phyloP scores from a whole-genome alignment of 1,284 basidiomycete genomes.

The Tetrapyrgos nigripes region DNA sequence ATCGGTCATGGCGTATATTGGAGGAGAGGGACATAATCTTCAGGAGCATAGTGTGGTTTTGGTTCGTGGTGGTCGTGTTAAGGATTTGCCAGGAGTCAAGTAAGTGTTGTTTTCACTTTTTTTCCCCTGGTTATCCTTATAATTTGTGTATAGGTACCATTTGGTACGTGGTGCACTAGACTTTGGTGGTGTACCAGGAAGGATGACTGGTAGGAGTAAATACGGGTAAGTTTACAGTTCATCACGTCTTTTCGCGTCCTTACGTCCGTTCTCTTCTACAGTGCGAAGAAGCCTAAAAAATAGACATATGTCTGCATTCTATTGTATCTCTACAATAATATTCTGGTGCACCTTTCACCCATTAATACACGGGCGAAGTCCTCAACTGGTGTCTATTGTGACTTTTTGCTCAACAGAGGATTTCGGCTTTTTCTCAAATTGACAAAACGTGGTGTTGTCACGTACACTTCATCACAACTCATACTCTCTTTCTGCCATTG shows the following conservation, averaged over 20 bases:
- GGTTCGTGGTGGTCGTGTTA: constrained; percentile 92
- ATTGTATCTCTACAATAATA: neutral
- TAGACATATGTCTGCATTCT: constrained; percentile 33
- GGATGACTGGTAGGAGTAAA: constrained; percentile 86
- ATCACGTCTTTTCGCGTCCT: neutral
- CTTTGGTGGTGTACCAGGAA: constrained; percentile 89
- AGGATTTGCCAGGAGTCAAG: constrained; percentile 98
- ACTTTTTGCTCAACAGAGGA: no score
- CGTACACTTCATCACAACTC: no score
- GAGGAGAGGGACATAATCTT: constrained; percentile 97
- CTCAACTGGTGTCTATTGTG: no score
- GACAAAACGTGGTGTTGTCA: no score
- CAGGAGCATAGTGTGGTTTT: constrained; percentile 98
- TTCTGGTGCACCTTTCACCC: neutral
- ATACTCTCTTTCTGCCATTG: no score
- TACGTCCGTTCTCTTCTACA: constrained; percentile 22
- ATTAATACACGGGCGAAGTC: no score
- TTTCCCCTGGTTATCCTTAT: neutral
- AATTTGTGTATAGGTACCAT: constrained; percentile 78
- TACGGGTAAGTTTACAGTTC: constrained; percentile 78
- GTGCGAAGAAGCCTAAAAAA: constrained; percentile 87
- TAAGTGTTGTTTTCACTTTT: constrained; percentile 47
- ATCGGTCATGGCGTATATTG: constrained; percentile 93
- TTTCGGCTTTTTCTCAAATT: no score
- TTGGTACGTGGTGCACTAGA: constrained; percentile 94